A percentile compares a stretch with the other conserved stretches of the same genome.
These are phyloP conservation scores for Trichoderma breve DNA, from an alignment of 2,329 filamentous ascomycete species.

Conservation along the genomic window DNA sequence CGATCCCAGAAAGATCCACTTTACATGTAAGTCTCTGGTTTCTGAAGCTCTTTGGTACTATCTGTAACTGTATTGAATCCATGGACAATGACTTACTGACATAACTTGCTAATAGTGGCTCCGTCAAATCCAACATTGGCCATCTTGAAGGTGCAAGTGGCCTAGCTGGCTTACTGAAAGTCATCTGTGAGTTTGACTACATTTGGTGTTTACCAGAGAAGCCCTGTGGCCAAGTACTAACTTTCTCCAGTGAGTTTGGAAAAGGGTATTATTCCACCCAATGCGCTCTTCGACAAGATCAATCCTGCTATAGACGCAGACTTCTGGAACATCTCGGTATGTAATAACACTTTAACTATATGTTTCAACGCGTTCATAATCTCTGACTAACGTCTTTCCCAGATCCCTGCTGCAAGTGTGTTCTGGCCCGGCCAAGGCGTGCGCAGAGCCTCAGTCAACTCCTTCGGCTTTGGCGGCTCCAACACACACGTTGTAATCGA, in stretches of 20 bases:
- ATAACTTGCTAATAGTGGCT: background rate
- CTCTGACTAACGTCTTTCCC: too few relatives aligned
- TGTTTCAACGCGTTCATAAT: background rate
- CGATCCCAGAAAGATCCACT: slow-evolving; percentile 25
- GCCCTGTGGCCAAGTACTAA: background rate
- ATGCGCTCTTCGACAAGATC: background rate
- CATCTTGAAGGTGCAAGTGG: slow-evolving; percentile 24
- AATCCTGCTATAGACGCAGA: slow-evolving; percentile 18
- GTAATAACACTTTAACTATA: background rate
- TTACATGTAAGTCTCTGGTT: slow-evolving; percentile 26
- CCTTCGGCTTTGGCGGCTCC: slow-evolving; percentile 49
- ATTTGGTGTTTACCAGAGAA: background rate
- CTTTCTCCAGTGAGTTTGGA: background rate
- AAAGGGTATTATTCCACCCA: background rate
- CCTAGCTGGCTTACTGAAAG: slow-evolving; percentile 20
- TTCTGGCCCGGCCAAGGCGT: slow-evolving; percentile 37
- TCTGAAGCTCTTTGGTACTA: background rate
- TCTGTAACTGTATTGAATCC: too few relatives aligned
- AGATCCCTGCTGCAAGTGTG: slow-evolving; percentile 23
- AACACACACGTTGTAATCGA: slow-evolving; percentile 47
- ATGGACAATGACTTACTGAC: background rate
- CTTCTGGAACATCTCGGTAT: slow-evolving; percentile 19
- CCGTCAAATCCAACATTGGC: slow-evolving; percentile 24
- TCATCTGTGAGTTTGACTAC: background rate
- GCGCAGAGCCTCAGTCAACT: slow-evolving; percentile 45